These are phyloP conservation scores for Pezizomycotina sp. DNA, from an alignment of 2,329 filamentous ascomycete species.

Conservation along the genomic window DNA sequence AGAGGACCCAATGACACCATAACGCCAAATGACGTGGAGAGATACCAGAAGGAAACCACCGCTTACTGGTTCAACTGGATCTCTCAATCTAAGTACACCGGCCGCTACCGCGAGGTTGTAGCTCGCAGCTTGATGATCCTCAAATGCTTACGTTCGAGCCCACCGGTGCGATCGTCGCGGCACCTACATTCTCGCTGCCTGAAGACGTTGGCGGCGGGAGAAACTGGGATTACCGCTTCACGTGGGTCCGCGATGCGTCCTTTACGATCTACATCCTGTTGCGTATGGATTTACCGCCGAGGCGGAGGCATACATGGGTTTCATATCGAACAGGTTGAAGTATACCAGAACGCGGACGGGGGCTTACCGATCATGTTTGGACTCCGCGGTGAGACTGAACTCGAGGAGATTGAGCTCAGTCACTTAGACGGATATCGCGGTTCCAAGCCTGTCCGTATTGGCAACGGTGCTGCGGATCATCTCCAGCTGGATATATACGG, in stretches of 20 bases:
- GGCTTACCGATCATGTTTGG: conserved; percentile 68
- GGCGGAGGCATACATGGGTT: conserved; percentile 62
- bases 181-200: conserved; percentile 61
- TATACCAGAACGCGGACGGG: conserved; percentile 43
- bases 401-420: conserved; percentile 20
- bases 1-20: conserved; percentile 43
- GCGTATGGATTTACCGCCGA: conserved; percentile 56
- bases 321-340: conserved; percentile 55
- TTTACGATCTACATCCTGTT: conserved; percentile 40
- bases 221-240: conserved; percentile 54
- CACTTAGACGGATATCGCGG: conserved; percentile 58
- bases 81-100: conserved; percentile 50
- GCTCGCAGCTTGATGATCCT: conserved; percentile 54
- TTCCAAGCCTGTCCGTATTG: conserved; percentile 56
- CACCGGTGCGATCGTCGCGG: conserved; percentile 59
- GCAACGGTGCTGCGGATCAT: conserved; percentile 61
- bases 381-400: conserved; percentile 48
- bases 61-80: conserved; percentile 61
- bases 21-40: conserved; percentile 41
- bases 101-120: conserved; percentile 57
- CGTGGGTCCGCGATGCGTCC: conserved; percentile 57
- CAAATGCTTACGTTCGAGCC: conserved; percentile 64
- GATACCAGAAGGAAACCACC: conserved; percentile 52
- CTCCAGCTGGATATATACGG: conserved; percentile 67
- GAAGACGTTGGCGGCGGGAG: conserved; percentile 52